Base-by-base conservation (phyloP, 1,284 basidiomycete genomes). In the Sutorius eximius region DNA sequence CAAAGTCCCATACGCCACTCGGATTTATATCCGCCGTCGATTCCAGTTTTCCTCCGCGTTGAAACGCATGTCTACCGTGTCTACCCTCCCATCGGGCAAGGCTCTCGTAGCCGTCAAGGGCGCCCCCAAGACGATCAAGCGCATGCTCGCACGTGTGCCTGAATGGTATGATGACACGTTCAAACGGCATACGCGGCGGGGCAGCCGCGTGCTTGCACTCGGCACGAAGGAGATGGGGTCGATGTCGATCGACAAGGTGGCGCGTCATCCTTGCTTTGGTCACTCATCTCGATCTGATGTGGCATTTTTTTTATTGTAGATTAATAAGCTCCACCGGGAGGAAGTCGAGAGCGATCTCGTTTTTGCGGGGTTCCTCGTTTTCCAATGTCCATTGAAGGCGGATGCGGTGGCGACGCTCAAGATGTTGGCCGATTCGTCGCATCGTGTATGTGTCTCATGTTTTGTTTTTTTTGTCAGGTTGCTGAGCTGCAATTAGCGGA, bases 1-100 rank as follows among this genome's bases (percentile, higher is more conserved):
- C 52, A 75, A 76, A 27, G 78, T 84, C 1, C 73, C 82, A 1
- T 83, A 89, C 22, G 37, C 72, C 78, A 80, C 57, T 78, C 82
- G 45, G 45, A 76, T 97, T 56, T 78, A 76, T 55, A 91, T 98
- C 61, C 85, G 90, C 45, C 85, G 95, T 34, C 87, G 95, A 24
- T 98, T 94, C 82, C 95, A 97, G 64, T 98, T 98, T 76, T 95
- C 93, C 29, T 96, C 93, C 6, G 91, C 93, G 2, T 80, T 98
- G 55, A 98, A 98, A 74, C 85, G 95, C 59, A 98, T 98, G 95
- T 93, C 92, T 5, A 97, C 94, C 3, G 78, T 98, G 27, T 89
- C 93, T 1, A 79, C 75, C 12, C 75, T 93, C 42, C 82, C 88
- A 27, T 79, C 75, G 7, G 84, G 86, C 13, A 79, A 77, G 55